Conservation (phyloP, 805 yeast species). For the Kodamaea sagamina region DNA sequence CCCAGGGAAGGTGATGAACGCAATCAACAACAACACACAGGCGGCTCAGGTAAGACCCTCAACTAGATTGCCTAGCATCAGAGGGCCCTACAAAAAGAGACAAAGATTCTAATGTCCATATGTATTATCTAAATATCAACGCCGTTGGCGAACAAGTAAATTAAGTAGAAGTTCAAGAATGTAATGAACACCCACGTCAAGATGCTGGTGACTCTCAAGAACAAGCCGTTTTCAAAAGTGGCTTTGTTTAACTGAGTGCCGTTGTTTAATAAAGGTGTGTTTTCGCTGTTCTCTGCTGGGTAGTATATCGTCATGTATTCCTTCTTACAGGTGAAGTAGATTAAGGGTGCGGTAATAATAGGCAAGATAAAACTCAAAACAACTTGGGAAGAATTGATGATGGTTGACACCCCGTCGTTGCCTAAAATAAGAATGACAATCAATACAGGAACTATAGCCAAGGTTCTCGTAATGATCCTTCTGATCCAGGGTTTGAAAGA, state of each 20-base stretch:
- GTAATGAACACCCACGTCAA: conserved; percentile 43
- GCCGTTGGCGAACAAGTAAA: conserved; percentile 43
- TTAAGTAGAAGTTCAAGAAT: conserved; percentile 41
- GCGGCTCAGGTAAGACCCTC: conserved; percentile 17
- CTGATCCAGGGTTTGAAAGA: conserved; percentile 45
- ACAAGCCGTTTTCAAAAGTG: conserved; percentile 42
- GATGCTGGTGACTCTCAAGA: conserved; percentile 35
- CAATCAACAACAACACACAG: conserved; percentile 6
- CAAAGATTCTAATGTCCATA: conserved; percentile 17
- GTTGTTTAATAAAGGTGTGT: conserved; percentile 17
- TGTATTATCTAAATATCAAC: conserved; percentile 32
- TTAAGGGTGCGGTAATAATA: conserved; percentile 46
- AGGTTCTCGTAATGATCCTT: conserved; percentile 40
- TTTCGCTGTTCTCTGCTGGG: conserved; percentile 17
- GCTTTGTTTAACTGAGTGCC: conserved; percentile 20
- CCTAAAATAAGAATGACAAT: conserved; percentile 40
- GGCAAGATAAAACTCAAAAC: conserved; percentile 47
- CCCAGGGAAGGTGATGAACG: conserved; percentile 19
- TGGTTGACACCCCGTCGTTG: conserved; percentile 46
- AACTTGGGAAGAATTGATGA: conserved; percentile 49
- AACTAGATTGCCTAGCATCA: conserved; percentile 39
- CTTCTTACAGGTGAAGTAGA: conserved; percentile 43
- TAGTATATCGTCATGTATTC: conserved; percentile 43
- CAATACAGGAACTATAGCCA: conserved; percentile 46
- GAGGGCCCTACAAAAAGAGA: conserved; percentile 42